These are phyloP conservation scores for Fusarium austroafricanum DNA, from an alignment of 2,329 filamentous ascomycete genomes.

Conservation along the genomic window DNA sequence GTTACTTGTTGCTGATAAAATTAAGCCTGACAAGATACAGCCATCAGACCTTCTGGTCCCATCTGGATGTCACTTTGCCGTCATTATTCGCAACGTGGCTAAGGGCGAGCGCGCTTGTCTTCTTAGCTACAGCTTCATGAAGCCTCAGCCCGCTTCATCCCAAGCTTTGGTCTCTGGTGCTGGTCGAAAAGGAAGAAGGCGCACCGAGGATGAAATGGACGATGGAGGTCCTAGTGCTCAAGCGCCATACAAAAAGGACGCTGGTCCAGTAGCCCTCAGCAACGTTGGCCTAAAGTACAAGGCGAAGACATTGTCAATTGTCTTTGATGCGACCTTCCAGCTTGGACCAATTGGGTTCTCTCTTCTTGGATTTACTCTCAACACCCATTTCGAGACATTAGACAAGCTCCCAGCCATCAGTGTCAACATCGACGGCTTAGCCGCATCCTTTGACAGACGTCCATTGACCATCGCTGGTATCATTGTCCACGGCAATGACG, in stretches of 20 bases:
- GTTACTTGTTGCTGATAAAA: conserved; percentile 6
- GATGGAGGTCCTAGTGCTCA: conserved; percentile 1
- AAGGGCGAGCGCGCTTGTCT: not conserved
- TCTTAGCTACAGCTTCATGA: not conserved
- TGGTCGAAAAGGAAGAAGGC: not conserved
- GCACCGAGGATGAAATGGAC: not conserved
- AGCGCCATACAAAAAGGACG: not conserved
- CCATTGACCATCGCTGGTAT: conserved; percentile 54
- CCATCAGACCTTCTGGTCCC: not conserved
- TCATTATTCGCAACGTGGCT: not conserved
- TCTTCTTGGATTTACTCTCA: conserved; percentile 1
- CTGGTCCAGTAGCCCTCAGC: not conserved
- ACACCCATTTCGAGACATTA: not conserved
- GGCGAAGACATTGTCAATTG: not conserved
- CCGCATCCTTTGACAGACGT: conserved; percentile 49
- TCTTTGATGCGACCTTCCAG: not conserved
- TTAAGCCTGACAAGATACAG: not conserved
- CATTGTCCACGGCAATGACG: conserved; percentile 46
- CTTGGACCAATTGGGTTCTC: conserved; percentile 6
- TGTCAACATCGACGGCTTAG: conserved; percentile 49
- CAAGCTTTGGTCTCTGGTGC: not conserved
- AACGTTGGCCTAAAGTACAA: not conserved
- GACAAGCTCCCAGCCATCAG: not conserved
- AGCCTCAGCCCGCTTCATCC: not conserved
- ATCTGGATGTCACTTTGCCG: not conserved